Base-by-base conservation (phyloP, 441 rosid genomes). In the Arabidopsis lyrata region DNA sequence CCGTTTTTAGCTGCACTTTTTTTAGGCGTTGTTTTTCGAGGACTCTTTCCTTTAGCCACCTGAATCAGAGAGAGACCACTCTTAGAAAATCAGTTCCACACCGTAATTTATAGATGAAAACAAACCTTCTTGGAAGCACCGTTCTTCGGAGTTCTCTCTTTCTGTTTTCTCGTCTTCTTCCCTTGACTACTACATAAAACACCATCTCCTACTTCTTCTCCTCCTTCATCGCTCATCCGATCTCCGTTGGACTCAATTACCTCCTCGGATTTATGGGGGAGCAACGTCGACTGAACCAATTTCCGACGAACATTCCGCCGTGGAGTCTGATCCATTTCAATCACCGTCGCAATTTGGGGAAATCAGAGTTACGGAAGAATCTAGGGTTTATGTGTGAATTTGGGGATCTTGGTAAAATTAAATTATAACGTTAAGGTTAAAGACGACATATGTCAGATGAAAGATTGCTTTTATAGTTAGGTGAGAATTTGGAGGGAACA, bases 281-380 rank as follows among this genome's bases (percentile, higher is more conserved):
- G 70, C 77, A 93, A 75, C 42, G 92, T 87, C 66, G 95, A 83
- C 88, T 93, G 98, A 45, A 93, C 83, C 76, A 91, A 67, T 62
- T 86, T 84, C 76, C 92, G 90, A 45, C 88, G 87, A 47, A 68
- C 80, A 60, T 55, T 79, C 72, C 74, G 81, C 77, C 81, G 82
- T 31, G 72, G 80, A 50, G 68, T 71, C 24, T 57, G 80, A 38
- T 52, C 81, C 60, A 56, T 13, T 53, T n/a, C 60, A 34, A 68
- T 72, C 71, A 35, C 63, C 44, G 58, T 22, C 63, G 56, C 57
- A 66, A 77, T 59, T 47, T 5, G 31, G 29, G 20, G 38, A 56
- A 59, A 36, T 75, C 75, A 55, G 45, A 20, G 66, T 41, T 20
- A 2, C 36, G 48, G 50, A 41, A n/a, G 49, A 24, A 78, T 61